Evolutionary conservation across 2,329 filamentous ascomycete genomes (phyloP).

Genomic region (Pseudocercospora fuligena): DNA sequence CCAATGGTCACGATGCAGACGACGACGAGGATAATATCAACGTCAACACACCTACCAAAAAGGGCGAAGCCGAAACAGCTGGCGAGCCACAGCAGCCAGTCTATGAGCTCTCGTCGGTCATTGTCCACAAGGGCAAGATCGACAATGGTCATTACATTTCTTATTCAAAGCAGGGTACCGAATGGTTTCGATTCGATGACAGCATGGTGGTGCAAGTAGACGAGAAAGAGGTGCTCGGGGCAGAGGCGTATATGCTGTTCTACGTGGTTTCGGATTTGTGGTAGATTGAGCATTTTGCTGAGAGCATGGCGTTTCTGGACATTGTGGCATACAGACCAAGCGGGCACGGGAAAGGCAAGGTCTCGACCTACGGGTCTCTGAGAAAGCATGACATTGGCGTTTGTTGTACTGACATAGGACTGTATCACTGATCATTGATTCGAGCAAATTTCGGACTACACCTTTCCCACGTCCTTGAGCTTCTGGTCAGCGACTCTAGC

Average conservation of each 20-base stretch:
- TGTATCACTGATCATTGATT: too few species aligned
- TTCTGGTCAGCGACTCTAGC: too few species aligned
- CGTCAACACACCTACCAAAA: constrained; percentile 21
- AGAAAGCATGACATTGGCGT: not conserved
- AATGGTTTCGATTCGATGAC: constrained; percentile 97
- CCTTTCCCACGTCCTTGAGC: too few species aligned
- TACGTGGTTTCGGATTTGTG: constrained; percentile 56
- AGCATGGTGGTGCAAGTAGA: constrained; percentile 85
- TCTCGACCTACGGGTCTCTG: not conserved
- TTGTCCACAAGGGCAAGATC: constrained; percentile 91
- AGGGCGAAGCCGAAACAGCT: constrained; percentile 13
- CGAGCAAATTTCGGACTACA: too few species aligned
- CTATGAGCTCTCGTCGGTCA: constrained; percentile 86
- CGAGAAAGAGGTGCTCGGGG: constrained; percentile 81
- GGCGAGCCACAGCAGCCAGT: constrained; percentile 58
- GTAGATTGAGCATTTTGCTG: not conserved
- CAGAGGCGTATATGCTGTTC: constrained; percentile 89
- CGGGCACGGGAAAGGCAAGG: not conserved
- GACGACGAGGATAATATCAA: constrained; percentile 28
- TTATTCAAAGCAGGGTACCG: constrained; percentile 80
- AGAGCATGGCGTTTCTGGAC: not conserved
- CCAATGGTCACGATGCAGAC: constrained; percentile 42
- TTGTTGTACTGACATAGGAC: constrained; percentile 1
- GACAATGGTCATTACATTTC: constrained; percentile 91
- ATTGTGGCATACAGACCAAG: constrained; percentile 1